Evolutionary conservation across 805 yeast genomes (phyloP).

Genomic region (Kluyveromyces nonfermentans): DNA sequence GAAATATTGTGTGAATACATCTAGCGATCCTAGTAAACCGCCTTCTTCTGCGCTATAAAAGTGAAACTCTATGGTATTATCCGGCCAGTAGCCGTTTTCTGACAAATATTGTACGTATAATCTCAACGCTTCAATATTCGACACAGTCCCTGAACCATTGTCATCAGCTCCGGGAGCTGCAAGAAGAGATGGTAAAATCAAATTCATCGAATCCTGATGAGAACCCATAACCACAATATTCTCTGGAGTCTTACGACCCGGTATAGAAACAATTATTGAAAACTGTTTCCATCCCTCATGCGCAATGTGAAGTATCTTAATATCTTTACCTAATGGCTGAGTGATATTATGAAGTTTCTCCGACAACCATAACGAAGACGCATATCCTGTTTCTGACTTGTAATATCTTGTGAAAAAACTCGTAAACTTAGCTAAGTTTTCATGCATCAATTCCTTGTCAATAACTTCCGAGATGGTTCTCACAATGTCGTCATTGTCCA

Average conservation of each 20-base stretch:
- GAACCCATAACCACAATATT: conserved; percentile 68
- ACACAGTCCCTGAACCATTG: conserved; percentile 81
- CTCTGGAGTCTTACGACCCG: conserved; percentile 36
- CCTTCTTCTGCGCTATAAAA: conserved; percentile 95
- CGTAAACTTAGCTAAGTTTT: conserved; percentile 51
- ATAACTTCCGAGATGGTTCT: conserved; percentile 35
- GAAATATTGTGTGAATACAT: conserved; percentile 51
- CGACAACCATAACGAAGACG: conserved; percentile 63
- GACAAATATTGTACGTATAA: conserved; percentile 35
- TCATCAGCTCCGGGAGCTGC: conserved; percentile 95
- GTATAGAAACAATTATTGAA: conserved; percentile 58
- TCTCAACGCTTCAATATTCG: conserved; percentile 67
- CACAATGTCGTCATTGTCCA: conserved; percentile 33
- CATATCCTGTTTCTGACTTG: conserved; percentile 58
- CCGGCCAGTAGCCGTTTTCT: conserved; percentile 36
- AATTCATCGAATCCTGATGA: conserved; percentile 79
- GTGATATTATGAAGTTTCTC: conserved; percentile 33
- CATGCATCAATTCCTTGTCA: conserved; percentile 38
- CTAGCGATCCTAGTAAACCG: conserved; percentile 79
- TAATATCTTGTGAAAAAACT: conserved; percentile 71
- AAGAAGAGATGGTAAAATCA: conserved; percentile 55
- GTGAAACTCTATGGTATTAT: conserved; percentile 81
- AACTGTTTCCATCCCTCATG: conserved; percentile 73
- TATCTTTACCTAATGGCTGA: conserved; percentile 25
- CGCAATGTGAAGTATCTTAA: conserved; percentile 40